Base-by-base conservation (phyloP, 345 rosid species). In the Lumnitzera littorea region DNA sequence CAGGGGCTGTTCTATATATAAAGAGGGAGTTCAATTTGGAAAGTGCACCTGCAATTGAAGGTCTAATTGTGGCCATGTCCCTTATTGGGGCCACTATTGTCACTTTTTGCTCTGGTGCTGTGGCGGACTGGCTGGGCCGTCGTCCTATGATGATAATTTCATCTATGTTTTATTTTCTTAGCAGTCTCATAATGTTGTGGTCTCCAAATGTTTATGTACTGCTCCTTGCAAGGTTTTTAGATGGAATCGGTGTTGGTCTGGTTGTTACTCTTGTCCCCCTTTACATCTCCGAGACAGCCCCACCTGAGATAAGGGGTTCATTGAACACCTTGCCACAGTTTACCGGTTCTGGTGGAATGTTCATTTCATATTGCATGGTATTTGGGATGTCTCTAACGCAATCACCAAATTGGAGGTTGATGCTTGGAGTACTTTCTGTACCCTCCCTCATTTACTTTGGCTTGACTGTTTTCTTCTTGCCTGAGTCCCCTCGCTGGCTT, bases 11-110 rank as follows among this genome's bases (percentile, higher is more conserved):
- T 49, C 60, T 67, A 48, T 67, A 67, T 20, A 60, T 67, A 46
- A 67, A 67, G 70, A 60, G 70, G 64, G 70, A 67, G 31, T 67
- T 67, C 58, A 54, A 60, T 14, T 67, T 67, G 54, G 70, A 67
- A 47, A 54, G 58, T 47, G 53, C 48, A 60, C 70, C 70, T 0
- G 64, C 70, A 16, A 12, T 60, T 11, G 64, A 67, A 60, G 70
- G 70, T 23, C 64, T 67, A 15, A 60, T 67, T 20, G 70, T 67
- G 58, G 64, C 70, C 50, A 67, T 60, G 64, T 67, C 70, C 16
- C 64, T 67, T 16, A 60, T 67, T 27, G 70, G 70, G 57, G 70
- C 70, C 48, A 67, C 64, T 16, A 1, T 67, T 46, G 70, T 67
- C 56, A 67, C 70, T 36, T 59, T 64, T 29, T 67, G 64, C 59